Base-by-base conservation (phyloP, 306 rosid genomes). In the Malus sieversii region DNA sequence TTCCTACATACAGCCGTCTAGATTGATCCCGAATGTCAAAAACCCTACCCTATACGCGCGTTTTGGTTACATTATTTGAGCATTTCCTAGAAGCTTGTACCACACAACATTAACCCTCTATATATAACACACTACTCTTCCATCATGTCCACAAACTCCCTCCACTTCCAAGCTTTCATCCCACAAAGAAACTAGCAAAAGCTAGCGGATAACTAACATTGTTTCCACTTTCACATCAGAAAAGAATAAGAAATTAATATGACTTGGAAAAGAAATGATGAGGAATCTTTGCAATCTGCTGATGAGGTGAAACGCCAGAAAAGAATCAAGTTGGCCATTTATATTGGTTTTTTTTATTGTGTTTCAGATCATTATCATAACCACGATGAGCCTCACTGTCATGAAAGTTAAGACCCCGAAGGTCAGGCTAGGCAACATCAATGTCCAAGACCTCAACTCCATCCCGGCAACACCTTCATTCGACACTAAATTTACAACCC, bases 311-410 rank as follows among this genome's bases (percentile, higher is more conserved):
- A 48, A 15, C 20, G 20, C 60, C 48, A 51, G 75, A 77, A 77
- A 68, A 70, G 70, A 27, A 60, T 70, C 76, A 77, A 62, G 19
- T 70, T 60, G 53, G 58, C 68, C 25, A 48, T 55, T 1, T 77
- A 77, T 46, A 23, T 70, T 14, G 64, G 29, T 61, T 13, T 64
- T 40, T 83, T 83, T 83, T 32, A 62, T 35, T 44, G 78, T 79
- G 25, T 75, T 71, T 61, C 83, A 79, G 53, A 55, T 72, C 61
- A 60, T 61, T 10, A 68, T 79, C 14, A 82, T 78, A 44, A 19
- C 73, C 1, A 52, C 11, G 0, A 74, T 82, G 22, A 74, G 66
- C 3, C 65, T 71, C 11, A 69, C 73, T 48, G 3, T 48, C 19
- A 48, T 15, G 55, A 48, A 48, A 48, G 55, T 48, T 15, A 48